These are phyloP conservation scores for Entomortierella beljakovae DNA, from an alignment of 192 early-diverging fungal genomes.

Conservation along the genomic window DNA sequence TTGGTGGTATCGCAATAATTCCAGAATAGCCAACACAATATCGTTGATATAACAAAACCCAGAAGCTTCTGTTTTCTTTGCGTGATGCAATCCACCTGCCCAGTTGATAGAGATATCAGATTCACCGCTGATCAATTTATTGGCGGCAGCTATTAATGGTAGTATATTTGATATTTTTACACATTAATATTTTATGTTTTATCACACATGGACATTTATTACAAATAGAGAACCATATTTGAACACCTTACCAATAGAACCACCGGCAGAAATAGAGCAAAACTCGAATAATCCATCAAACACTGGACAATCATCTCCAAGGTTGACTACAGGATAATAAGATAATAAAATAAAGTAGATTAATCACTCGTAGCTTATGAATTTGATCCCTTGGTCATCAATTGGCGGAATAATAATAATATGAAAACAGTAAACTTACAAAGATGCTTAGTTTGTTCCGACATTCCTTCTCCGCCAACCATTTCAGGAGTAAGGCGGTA, in stretches of 20 bases:
- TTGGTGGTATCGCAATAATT: constrained; percentile 80
- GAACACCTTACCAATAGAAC: constrained; percentile 78
- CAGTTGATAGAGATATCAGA: constrained; percentile 86
- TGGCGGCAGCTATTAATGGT: constrained; percentile 65
- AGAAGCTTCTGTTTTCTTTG: constrained; percentile 85
- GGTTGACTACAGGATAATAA: constrained; percentile 65
- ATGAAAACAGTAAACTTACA: constrained; percentile 22
- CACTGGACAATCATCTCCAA: constrained; percentile 94
- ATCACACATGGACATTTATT: too few relatives aligned
- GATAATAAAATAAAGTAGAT: constrained; percentile 3
- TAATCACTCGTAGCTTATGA: too few relatives aligned
- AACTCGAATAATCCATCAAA: constrained; percentile 98
- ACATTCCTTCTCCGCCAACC: constrained; percentile 65
- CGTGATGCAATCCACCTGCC: constrained; percentile 91
- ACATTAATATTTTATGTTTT: background rate
- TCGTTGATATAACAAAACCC: constrained; percentile 98
- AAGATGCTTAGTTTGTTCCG: constrained; percentile 70
- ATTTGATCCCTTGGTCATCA: too few relatives aligned
- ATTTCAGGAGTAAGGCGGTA: constrained; percentile 82
- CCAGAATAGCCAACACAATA: constrained; percentile 87
- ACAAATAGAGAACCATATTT: too few relatives aligned
- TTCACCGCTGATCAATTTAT: constrained; percentile 67
- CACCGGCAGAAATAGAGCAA: constrained; percentile 91
- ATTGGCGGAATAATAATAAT: too few relatives aligned
- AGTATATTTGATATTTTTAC: background rate